Evolutionary conservation across 2,329 filamentous ascomycete species (phyloP).

Genomic region (Claviceps monticola): DNA sequence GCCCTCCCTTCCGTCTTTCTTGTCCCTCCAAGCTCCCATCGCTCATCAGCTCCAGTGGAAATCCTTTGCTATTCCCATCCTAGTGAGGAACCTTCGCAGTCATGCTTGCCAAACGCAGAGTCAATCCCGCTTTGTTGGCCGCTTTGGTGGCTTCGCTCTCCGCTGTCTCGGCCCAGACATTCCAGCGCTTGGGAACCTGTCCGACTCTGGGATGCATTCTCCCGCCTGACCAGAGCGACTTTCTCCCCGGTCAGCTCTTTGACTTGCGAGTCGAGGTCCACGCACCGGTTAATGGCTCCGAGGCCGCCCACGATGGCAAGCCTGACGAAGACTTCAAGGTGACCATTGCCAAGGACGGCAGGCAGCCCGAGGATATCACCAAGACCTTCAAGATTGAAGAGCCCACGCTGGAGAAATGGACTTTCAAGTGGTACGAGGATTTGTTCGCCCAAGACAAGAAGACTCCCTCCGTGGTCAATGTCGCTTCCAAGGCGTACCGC

Average conservation of each 20-base stretch:
- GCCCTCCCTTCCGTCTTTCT: background rate
- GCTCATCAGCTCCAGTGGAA: background rate
- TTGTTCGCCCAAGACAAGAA: constrained; percentile 62
- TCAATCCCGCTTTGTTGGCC: constrained; percentile 15
- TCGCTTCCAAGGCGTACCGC: constrained; percentile 66
- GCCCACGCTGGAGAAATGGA: constrained; percentile 65
- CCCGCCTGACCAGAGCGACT: constrained; percentile 57
- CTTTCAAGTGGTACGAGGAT: constrained; percentile 76
- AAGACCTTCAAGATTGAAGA: constrained; percentile 58
- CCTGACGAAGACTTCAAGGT: constrained; percentile 66
- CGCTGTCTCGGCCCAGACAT: constrained; percentile 40
- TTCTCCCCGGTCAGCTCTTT: constrained; percentile 71
- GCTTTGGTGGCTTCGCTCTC: constrained; percentile 18
- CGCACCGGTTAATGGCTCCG: constrained; percentile 67
- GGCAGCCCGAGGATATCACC: constrained; percentile 37
- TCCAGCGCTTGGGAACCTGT: constrained; percentile 46
- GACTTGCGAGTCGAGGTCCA: constrained; percentile 75
- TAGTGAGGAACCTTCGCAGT: background rate
- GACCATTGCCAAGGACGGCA: constrained; percentile 53
- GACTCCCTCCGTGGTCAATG: constrained; percentile 60
- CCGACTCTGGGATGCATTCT: constrained; percentile 45
- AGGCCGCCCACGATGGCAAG: constrained; percentile 53
- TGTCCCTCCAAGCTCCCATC: background rate
- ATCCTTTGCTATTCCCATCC: background rate
- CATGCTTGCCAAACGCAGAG: constrained; percentile 25